A percentile compares a stretch with the other conserved stretches of the same genome.
phyloP scores from a whole-genome alignment of 129 eudicot species.

The Helianthus tuberosus region DNA sequence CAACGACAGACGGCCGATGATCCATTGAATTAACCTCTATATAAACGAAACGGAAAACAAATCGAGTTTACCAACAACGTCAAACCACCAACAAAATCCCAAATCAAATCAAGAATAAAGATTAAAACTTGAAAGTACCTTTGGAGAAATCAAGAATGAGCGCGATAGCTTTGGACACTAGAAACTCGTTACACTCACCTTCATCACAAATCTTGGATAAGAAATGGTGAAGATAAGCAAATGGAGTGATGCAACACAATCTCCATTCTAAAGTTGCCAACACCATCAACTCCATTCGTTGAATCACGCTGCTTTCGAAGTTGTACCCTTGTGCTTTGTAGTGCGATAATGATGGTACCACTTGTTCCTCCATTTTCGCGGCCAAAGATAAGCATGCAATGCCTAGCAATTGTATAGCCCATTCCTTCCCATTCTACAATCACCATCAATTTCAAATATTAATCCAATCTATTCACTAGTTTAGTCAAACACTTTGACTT shows the following conservation, averaged over 20 bases:
- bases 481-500: not conserved
- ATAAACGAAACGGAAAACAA: slow-evolving; percentile 18
- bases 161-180: slow-evolving; percentile 39
- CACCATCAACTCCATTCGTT: slow-evolving; percentile 69
- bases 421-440: slow-evolving; percentile 43
- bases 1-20: slow-evolving; percentile 62
- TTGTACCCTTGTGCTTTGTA: slow-evolving; percentile 41
- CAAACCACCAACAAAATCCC: not conserved
- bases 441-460: not conserved
- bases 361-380: slow-evolving; percentile 75
- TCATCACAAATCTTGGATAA: slow-evolving; percentile 42
- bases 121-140: slow-evolving; percentile 45
- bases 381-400: slow-evolving; percentile 85
- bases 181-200: slow-evolving; percentile 24
- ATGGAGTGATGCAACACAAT: slow-evolving; percentile 66
- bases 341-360: slow-evolving; percentile 45
- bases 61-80: not conserved
- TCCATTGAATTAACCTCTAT: slow-evolving; percentile 68
- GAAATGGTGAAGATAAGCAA: slow-evolving; percentile 65
- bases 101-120: not conserved
- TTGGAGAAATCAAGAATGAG: slow-evolving; percentile 48
- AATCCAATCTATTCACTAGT: not conserved
- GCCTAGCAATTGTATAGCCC: slow-evolving; percentile 62
- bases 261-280: slow-evolving; percentile 66
- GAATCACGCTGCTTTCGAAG: slow-evolving; percentile 42